A percentile compares a stretch with the other conserved stretches of the same genome.
Evolutionary conservation across 768 basidiomycete species (phyloP).

Genomic region (Tulasnella calospora): DNA sequence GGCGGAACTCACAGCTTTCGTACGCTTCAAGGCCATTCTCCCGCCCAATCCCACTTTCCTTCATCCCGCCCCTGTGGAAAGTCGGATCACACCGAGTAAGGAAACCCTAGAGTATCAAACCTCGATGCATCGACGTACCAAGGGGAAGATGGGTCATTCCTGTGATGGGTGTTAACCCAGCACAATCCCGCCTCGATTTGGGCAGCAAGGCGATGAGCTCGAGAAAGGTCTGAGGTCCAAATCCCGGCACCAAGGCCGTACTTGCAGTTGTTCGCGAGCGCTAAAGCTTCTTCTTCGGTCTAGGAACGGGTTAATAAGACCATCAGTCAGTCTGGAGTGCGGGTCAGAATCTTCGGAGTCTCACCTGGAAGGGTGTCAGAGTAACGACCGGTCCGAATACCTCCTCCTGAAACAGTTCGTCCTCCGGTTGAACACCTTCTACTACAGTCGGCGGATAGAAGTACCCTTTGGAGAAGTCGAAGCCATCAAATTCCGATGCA

Average conservation of each 20-base stretch:
- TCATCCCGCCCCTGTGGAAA: constrained; percentile 80
- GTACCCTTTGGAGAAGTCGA: constrained; percentile 62
- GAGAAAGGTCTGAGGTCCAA: constrained; percentile 71
- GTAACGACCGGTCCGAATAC: constrained; percentile 83
- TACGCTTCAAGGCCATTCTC: constrained; percentile 83
- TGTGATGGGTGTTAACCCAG: constrained; percentile 87
- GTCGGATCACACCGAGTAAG: background rate
- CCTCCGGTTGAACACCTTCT: constrained; percentile 49
- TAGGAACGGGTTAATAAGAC: constrained; percentile 31
- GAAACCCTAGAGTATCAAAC: background rate
- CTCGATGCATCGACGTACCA: constrained; percentile 48
- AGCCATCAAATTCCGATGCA: constrained; percentile 59
- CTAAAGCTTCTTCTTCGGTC: constrained; percentile 61
- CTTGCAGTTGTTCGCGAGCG: constrained; percentile 66
- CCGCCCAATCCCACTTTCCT: constrained; percentile 79
- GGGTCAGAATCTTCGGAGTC: constrained; percentile 31
- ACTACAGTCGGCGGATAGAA: constrained; percentile 83
- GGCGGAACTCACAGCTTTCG: constrained; percentile 57
- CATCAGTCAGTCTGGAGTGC: background rate
- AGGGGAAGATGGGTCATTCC: constrained; percentile 84
- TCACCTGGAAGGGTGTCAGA: constrained; percentile 50
- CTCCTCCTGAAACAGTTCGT: constrained; percentile 76
- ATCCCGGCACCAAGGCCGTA: constrained; percentile 79
- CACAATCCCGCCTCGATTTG: constrained; percentile 69
- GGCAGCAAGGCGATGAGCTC: constrained; percentile 68